These are phyloP conservation scores for Gliomastix tumulicola DNA, from an alignment of 2,329 filamentous ascomycete genomes.

Conservation along the genomic window DNA sequence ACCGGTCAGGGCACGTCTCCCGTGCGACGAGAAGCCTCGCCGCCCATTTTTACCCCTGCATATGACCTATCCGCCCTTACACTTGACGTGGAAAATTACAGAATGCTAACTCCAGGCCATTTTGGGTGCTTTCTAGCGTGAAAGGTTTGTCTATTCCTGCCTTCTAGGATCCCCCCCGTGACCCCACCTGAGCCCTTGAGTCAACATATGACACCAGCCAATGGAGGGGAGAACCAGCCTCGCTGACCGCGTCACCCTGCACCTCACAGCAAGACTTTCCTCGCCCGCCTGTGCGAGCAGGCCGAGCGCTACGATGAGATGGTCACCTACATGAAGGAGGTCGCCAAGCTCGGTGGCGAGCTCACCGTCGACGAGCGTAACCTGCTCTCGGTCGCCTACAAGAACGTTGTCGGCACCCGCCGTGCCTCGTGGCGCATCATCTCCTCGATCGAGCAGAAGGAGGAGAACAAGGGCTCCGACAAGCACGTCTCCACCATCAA, in stretches of 20 bases:
- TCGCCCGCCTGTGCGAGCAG: slow-evolving; percentile 99
- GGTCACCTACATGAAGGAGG: slow-evolving; percentile 99
- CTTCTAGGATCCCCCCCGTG: slow-evolving; percentile 8
- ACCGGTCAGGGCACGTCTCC: no score
- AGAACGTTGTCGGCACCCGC: slow-evolving; percentile 98
- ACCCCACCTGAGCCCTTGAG: slow-evolving; percentile 3
- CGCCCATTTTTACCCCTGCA: no score
- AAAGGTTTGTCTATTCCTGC: slow-evolving; percentile 49
- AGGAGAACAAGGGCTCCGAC: slow-evolving; percentile 96
- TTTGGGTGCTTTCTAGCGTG: slow-evolving; percentile 45
- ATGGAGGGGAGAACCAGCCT: no score
- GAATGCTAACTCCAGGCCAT: no score
- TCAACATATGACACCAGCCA: background rate
- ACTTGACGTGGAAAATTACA: no score
- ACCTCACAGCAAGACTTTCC: slow-evolving; percentile 87
- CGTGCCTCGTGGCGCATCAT: slow-evolving; percentile 99
- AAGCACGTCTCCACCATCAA: slow-evolving; percentile 92
- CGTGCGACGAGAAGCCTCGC: no score
- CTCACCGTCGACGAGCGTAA: slow-evolving; percentile 96
- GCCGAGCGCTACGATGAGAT: slow-evolving; percentile 99
- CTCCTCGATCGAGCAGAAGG: slow-evolving; percentile 99
- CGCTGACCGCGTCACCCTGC: slow-evolving; percentile 15
- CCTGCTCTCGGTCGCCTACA: slow-evolving; percentile 97
- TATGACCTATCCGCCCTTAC: no score
- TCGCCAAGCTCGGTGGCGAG: slow-evolving; percentile 78